Evolutionary conservation across 805 yeast genomes (phyloP).

Genomic region (Lipomyces yamadae): DNA sequence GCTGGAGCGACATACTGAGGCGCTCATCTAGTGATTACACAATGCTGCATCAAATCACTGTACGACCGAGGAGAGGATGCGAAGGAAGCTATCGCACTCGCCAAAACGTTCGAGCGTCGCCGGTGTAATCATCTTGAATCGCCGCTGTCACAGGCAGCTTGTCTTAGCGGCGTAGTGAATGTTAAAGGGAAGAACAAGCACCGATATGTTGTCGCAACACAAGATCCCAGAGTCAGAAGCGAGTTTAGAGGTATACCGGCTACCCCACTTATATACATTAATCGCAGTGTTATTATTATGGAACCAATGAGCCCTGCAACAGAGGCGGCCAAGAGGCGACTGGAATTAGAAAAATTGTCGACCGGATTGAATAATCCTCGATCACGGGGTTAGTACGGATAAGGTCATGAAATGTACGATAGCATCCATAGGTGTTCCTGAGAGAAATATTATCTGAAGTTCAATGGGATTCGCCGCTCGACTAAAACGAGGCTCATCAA

Average conservation of each 20-base stretch:
- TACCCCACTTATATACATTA: constrained; percentile 84
- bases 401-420: neutral
- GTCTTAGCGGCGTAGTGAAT: constrained; percentile 71
- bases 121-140: constrained; percentile 83
- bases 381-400: constrained; percentile 15
- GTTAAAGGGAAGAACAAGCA: constrained; percentile 83
- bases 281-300: constrained; percentile 92
- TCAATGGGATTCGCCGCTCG: neutral
- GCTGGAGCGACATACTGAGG: neutral
- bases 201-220: constrained; percentile 87
- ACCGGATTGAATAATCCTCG: constrained; percentile 76
- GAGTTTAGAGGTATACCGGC: constrained; percentile 80
- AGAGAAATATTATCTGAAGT: neutral
- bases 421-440: neutral
- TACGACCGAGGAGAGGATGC: constrained; percentile 55
- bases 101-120: constrained; percentile 86
- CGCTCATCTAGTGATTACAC: constrained; percentile 70
- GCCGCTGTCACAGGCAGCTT: constrained; percentile 65
- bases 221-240: constrained; percentile 70
- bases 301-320: constrained; percentile 87
- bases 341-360: constrained; percentile 71
- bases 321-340: constrained; percentile 51
- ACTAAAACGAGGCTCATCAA: neutral
- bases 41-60: constrained; percentile 88
- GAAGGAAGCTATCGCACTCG: constrained; percentile 77